A percentile compares a stretch with the other conserved stretches of the same genome.
Evolutionary conservation across 441 rosid species (phyloP).

Genomic region (Erysimum cheiri): DNA sequence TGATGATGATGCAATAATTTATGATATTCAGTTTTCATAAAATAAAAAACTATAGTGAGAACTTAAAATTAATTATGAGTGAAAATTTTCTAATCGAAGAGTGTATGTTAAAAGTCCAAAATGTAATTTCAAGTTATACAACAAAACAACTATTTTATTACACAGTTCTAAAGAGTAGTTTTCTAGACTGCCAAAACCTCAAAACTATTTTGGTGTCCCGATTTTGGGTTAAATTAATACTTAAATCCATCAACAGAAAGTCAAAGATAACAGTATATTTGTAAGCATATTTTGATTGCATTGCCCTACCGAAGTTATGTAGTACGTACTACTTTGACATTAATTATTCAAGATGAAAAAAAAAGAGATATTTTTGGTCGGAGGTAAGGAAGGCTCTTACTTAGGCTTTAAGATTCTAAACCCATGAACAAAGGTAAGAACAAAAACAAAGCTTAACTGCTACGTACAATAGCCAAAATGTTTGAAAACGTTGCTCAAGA

Average conservation of each 20-base stretch:
- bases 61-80: not conserved
- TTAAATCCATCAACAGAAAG: no score
- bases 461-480: slow-evolving; percentile 32
- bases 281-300: not conserved
- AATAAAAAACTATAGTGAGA: not conserved
- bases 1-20: not conserved
- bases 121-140: no score
- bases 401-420: slow-evolving; percentile 48
- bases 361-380: not conserved
- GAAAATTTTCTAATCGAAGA: no score
- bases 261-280: not conserved
- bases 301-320: slow-evolving; percentile 1
- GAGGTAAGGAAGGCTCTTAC: slow-evolving; percentile 10
- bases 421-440: slow-evolving; percentile 51
- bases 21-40: not conserved
- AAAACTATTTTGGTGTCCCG: no score
- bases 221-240: no score
- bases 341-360: not conserved
- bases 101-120: not conserved
- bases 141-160: not conserved
- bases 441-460: slow-evolving; percentile 33
- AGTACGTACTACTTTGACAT: not conserved
- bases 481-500: slow-evolving; percentile 26
- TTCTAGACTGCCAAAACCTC: no score
- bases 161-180: no score